phyloP scores from a whole-genome alignment of 352 stramenopile species.

The Lagenidium sp. region DNA sequence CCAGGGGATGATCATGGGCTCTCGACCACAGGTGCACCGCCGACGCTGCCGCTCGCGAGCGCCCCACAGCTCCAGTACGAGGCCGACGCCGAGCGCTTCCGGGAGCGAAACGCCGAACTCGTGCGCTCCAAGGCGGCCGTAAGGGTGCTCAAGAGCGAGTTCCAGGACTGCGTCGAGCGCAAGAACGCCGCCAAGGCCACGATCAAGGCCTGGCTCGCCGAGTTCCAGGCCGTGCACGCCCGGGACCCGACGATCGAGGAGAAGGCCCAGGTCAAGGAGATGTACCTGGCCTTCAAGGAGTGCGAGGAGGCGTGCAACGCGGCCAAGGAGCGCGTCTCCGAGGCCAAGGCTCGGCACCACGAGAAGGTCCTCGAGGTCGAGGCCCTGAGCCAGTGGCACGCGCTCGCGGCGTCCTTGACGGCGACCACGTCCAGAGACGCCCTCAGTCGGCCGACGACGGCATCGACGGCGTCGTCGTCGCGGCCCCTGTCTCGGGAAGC shows the following conservation, averaged over 20 bases:
- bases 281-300: conserved; percentile 73
- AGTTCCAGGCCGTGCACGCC: conserved; percentile 34
- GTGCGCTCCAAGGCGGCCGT: conserved; percentile 35
- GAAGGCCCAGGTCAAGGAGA: conserved; percentile 64
- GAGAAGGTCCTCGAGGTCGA: conserved; percentile 35
- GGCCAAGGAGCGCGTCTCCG: conserved; percentile 24
- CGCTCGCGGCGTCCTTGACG: conserved; percentile 18
- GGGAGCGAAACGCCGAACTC: conserved; percentile 28
- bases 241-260: conserved; percentile 68
- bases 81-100: conserved; percentile 30
- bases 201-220: conserved; percentile 59
- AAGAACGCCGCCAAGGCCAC: conserved; percentile 45
- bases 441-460: conserved; percentile 1
- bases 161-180: conserved; percentile 20
- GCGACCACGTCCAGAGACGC: too few species aligned
- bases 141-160: conserved; percentile 17
- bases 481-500: conserved; percentile 4
- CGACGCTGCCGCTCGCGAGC: neutral
- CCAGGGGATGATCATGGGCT: too few species aligned
- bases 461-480: neutral
- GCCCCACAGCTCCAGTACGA: conserved; percentile 28
- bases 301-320: conserved; percentile 38
- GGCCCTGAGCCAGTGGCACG: conserved; percentile 36
- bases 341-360: conserved; percentile 40
- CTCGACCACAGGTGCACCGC: neutral